Evolutionary conservation across 75 land plant species (phyloP), one percentile per base, ranked within the genome.

Genomic region (Sequoiadendron giganteum): DNA sequence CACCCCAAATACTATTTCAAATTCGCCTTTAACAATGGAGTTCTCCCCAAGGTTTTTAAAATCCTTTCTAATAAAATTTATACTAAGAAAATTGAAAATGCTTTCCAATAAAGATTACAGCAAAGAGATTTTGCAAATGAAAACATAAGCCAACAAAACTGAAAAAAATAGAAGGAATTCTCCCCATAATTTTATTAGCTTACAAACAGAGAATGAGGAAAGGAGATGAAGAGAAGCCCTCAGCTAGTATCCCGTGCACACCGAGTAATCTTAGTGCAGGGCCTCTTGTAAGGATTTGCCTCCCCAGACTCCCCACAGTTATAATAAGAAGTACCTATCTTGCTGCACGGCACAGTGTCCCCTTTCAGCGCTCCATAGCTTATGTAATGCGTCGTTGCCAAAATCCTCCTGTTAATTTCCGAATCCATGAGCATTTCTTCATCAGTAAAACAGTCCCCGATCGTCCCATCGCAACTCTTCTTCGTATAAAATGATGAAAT

Each of bases 311-410:
- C 61, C 13, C 86, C 72, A 86, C 93, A 94, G 34, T 90, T 90
- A 85, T 94, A 94, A 86, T 94, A 94, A 30, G 95, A 92, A 38
- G 52, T 81, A 18, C 95, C 95, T 16, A 87, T 87, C 3, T 83
- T 79, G 4, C 88, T 85, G 91, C 95, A 94, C 1, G 92, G 92
- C 8, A 90, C 90, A 10, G 34, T 87, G 87, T 90, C 89, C 75
- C 86, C 89, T 40, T 76, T 49, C 86, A 94, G 83, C 8, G 93
- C 92, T 4, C 40, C 87, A 56, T 94, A 94, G 89, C 95, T 92
- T 19, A 94, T 92, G 78, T 92, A 89, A 5, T 8, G 34, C 1
- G 38, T 48, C 1, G 88, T 70, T 48, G 88, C 86, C 85, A 92
- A 79, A 21, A 88, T 88, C 34, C 91, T 85, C 79, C 91, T 81